Evolutionary conservation across 1,284 basidiomycete species (phyloP), one percentile per base, ranked within the genome.

Genomic region (Puccinia novopanici): DNA sequence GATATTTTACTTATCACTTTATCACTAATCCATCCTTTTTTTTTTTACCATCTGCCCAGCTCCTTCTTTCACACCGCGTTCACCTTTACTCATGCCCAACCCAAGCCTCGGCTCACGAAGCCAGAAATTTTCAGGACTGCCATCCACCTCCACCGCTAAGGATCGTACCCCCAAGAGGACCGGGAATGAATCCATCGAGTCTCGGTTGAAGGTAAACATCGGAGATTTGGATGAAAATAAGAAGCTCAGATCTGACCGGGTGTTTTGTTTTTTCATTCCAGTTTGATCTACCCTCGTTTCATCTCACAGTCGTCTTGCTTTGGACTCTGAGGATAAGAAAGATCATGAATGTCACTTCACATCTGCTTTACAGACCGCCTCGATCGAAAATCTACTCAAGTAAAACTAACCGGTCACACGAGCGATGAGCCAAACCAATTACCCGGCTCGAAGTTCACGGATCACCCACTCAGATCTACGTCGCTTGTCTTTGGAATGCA

Each of bases 381-480:
- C 72, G 34, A 40, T 80, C 34, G 37, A 74, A 37, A 80, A 80
- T 52, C 63, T 80, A 45, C 75, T 72, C 10, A 80, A 54, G 19
- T 72, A n/a, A n/a, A n/a, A n/a, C n/a, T n/a, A n/a, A n/a, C n/a
- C n/a, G n/a, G n/a, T n/a, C n/a, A n/a, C n/a, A n/a, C n/a, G n/a
- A n/a, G n/a, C n/a, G n/a, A n/a, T n/a, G n/a, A n/a, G n/a, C n/a
- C n/a, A n/a, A n/a, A n/a, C n/a, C n/a, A n/a, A n/a, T n/a, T n/a
- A n/a, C n/a, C n/a, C n/a, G n/a, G n/a, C n/a, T n/a, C n/a, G n/a
- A n/a, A n/a, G n/a, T n/a, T n/a, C n/a, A n/a, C n/a, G n/a, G n/a
- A n/a, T n/a, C n/a, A n/a, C n/a, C 79, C 95, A 99, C 83, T 89
- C 90, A 15, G 85, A 89, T 5, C 87, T 98, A 9, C 96, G 98